A percentile compares a stretch with the other conserved stretches of the same genome.
Evolutionary conservation across 2,329 filamentous ascomycete genomes (phyloP).

Genomic region (Rhexocercosporidium sp.): DNA sequence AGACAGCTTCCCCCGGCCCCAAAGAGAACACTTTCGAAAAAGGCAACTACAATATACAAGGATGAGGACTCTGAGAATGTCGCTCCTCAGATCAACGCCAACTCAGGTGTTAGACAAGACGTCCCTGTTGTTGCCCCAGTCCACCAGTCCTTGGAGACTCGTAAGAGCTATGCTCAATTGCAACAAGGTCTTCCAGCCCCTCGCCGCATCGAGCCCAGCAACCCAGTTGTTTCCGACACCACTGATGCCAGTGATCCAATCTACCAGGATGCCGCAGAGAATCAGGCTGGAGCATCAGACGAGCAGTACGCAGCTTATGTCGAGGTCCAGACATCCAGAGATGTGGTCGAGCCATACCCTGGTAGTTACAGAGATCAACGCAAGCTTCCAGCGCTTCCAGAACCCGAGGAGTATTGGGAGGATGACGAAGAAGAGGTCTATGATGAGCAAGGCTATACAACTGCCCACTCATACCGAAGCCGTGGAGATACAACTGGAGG

Average conservation of each 20-base stretch:
- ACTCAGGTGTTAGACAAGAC: constrained; percentile 39
- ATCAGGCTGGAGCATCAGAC: constrained; percentile 17
- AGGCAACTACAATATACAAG: constrained; percentile 59
- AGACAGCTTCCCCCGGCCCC: constrained; percentile 41
- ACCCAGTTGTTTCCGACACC: constrained; percentile 18
- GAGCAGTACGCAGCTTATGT: constrained; percentile 21
- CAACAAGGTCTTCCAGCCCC: constrained; percentile 34
- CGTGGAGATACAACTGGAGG: constrained; percentile 73
- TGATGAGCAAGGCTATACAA: constrained; percentile 73
- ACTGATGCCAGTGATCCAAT: constrained; percentile 26
- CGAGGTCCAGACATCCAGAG: background rate
- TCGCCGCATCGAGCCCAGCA: constrained; percentile 36
- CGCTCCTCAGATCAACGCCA: constrained; percentile 27
- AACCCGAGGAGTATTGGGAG: constrained; percentile 69
- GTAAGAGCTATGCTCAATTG: constrained; percentile 37
- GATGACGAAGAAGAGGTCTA: constrained; percentile 71
- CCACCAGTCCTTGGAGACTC: constrained; percentile 38
- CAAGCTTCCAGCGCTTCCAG: constrained; percentile 33
- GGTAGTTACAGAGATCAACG: constrained; percentile 20
- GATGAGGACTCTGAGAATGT: constrained; percentile 48
- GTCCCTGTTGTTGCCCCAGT: constrained; percentile 33
- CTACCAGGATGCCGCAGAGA: constrained; percentile 30
- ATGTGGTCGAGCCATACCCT: background rate
- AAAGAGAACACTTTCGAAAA: constrained; percentile 57
- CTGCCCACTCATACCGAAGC: constrained; percentile 78